A percentile compares a stretch with the other conserved stretches of the same genome.
Evolutionary conservation across 129 eudicot species (phyloP).

Genomic region (Silybum marianum): DNA sequence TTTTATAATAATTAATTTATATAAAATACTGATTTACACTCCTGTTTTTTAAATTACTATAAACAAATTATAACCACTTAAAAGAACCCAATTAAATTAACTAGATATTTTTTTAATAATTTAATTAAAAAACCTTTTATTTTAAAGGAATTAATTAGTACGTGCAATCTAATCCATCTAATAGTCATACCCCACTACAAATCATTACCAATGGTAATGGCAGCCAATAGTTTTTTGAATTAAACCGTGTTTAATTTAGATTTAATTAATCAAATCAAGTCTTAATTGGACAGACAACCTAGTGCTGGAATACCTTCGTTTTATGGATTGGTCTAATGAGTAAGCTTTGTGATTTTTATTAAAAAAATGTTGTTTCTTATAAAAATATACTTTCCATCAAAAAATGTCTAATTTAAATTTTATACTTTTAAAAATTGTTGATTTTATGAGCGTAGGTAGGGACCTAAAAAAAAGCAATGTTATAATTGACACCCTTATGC

Average conservation of each 20-base stretch:
- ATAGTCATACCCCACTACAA: constrained; percentile 10
- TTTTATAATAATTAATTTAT: neutral
- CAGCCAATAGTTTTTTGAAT: neutral
- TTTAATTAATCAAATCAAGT: constrained; percentile 16
- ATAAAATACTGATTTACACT: neutral
- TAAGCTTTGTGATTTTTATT: neutral
- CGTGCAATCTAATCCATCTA: constrained; percentile 15
- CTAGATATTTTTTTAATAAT: neutral
- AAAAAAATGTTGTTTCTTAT: neutral
- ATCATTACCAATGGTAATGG: constrained; percentile 13
- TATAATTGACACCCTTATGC: too few relatives aligned
- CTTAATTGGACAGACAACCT: constrained; percentile 26
- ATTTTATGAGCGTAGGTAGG: too few relatives aligned
- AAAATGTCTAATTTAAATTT: too few relatives aligned
- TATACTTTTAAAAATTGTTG: neutral
- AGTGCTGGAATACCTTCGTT: constrained; percentile 25
- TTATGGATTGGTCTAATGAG: neutral
- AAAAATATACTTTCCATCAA: too few relatives aligned
- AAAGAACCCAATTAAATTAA: neutral
- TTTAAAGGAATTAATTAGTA: neutral
- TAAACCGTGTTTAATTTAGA: constrained; percentile 9
- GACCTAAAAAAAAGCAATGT: too few relatives aligned
- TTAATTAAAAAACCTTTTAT: neutral
- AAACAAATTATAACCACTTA: too few relatives aligned
- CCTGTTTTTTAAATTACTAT: too few relatives aligned